Percentiles rank a stretch among this genome's conserved stretches.
Evolutionary conservation across 257 asterid species (phyloP).

Genomic region (Plantago major): DNA sequence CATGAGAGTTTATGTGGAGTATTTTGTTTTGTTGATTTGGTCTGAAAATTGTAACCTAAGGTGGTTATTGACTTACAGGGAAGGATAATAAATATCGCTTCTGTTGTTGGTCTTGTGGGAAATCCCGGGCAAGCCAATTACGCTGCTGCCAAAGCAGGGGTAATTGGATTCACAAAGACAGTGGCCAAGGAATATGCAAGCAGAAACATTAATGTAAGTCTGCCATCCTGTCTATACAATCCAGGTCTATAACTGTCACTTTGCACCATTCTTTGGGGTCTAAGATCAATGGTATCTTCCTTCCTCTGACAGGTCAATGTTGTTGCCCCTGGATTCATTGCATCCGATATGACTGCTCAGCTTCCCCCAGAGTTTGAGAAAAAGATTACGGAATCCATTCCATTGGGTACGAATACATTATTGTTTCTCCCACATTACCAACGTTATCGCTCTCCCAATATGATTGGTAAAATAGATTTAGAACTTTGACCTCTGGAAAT

Average conservation of each 20-base stretch:
- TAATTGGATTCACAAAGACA: no score
- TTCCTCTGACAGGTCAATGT: conserved; percentile 45
- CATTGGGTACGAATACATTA: conserved; percentile 43
- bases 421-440: conserved; percentile 8
- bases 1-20: no score
- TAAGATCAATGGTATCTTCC: not conserved
- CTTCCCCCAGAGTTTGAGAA: conserved; percentile 55
- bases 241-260: no score
- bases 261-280: not conserved
- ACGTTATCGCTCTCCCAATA: not conserved
- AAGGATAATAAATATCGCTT: conserved; percentile 56
- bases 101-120: conserved; percentile 74
- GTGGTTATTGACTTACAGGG: conserved; percentile 35
- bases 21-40: conserved; percentile 7
- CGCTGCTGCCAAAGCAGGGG: conserved; percentile 65
- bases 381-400: conserved; percentile 48
- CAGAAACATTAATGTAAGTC: no score
- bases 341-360: conserved; percentile 68
- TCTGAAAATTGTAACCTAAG: not conserved
- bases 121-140: conserved; percentile 67
- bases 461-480: no score
- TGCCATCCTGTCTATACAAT: not conserved
- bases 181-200: no score
- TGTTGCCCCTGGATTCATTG: conserved; percentile 66
- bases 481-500: no score